Conservation (phyloP, 1,284 basidiomycete genomes). For the Cutaneotrichosporon mucoides region DNA sequence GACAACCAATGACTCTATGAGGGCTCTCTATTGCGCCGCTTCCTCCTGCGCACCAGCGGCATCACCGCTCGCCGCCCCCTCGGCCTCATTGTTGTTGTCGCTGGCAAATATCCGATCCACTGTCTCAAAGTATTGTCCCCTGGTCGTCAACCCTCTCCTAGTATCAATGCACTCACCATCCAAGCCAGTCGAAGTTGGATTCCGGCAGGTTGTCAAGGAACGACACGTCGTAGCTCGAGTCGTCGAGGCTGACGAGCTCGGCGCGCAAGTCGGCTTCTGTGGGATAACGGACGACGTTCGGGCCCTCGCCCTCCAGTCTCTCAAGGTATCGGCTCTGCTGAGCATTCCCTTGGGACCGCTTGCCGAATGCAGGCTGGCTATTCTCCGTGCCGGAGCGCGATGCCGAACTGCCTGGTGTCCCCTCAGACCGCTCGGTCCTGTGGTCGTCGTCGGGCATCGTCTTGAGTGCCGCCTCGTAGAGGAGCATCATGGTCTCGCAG, state of each 20-base stretch:
- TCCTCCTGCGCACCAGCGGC: too few species aligned
- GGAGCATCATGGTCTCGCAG: constrained; percentile 75
- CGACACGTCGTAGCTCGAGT: constrained; percentile 55
- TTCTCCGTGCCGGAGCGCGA: constrained; percentile 23
- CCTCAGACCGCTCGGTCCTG: constrained; percentile 31
- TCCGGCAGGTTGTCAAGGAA: constrained; percentile 75
- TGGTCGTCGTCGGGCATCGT: constrained; percentile 48
- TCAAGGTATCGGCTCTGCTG: constrained; percentile 7
- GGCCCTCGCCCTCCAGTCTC: constrained; percentile 10
- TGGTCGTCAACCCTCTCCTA: background rate
- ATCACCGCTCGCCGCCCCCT: background rate
- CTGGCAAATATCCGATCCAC: constrained; percentile 14
- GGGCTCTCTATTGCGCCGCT: too few species aligned
- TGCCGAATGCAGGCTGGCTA: constrained; percentile 21
- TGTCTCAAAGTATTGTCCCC: constrained; percentile 22
- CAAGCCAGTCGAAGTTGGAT: constrained; percentile 77
- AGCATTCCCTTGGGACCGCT: background rate
- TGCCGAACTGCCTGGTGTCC: constrained; percentile 36
- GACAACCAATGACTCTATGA: background rate
- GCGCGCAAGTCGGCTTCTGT: constrained; percentile 6
- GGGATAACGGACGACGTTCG: constrained; percentile 10
- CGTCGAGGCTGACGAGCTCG: constrained; percentile 8
- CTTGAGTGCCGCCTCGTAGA: constrained; percentile 85
- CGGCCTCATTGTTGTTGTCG: background rate
- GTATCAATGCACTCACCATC: constrained; percentile 21